These are phyloP conservation scores for Penicillium coprophilum DNA, from an alignment of 495 filamentous ascomycete genomes.

Conservation along the genomic window DNA sequence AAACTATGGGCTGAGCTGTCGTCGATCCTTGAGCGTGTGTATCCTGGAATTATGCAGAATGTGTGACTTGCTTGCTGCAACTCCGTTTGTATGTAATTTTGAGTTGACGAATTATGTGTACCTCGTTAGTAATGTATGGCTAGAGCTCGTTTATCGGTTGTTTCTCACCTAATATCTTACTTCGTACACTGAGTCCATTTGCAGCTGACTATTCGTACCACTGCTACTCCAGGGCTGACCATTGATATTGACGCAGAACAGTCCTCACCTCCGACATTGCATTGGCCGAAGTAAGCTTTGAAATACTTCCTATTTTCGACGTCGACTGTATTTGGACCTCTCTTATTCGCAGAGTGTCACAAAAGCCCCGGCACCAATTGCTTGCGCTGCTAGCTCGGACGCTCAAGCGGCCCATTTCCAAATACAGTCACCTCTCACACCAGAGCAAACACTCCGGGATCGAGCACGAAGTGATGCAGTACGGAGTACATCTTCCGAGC, in stretches of 20 bases:
- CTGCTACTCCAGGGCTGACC: background rate
- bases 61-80: background rate
- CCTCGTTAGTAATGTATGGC: background rate
- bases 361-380: conserved; percentile 7
- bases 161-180: background rate
- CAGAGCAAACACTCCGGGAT: conserved; percentile 2
- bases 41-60: conserved; percentile 40
- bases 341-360: background rate
- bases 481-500: background rate
- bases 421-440: conserved; percentile 7
- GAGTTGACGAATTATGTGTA: background rate
- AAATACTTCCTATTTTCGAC: background rate
- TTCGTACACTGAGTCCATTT: background rate
- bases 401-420: conserved; percentile 14
- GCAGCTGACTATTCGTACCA: background rate
- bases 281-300: background rate
- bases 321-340: background rate
- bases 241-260: background rate
- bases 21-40: conserved; percentile 47
- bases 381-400: background rate
- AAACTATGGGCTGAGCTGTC: conserved; percentile 55
- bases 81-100: background rate
- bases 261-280: background rate
- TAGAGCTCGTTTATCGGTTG: background rate
- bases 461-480: background rate